phyloP scores from a whole-genome alignment of 805 yeast genomes.

The Kregervanrija delftensis region DNA sequence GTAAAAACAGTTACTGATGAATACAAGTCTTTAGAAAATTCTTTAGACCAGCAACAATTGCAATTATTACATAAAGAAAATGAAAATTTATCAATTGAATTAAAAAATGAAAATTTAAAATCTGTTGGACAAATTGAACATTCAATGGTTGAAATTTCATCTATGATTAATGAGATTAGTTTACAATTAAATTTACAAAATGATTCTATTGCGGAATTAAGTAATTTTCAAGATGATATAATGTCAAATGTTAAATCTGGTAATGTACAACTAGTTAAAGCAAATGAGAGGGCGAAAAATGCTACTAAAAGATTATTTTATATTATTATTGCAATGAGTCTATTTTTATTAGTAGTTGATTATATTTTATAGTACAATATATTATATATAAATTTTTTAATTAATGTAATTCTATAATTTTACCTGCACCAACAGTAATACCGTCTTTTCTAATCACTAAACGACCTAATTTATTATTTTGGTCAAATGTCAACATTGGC shows the following conservation, averaged over 20 bases:
- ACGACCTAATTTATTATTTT: constrained; percentile 52
- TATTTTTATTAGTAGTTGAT: constrained; percentile 50
- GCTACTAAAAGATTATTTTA: constrained; percentile 52
- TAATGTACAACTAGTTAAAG: constrained; percentile 60
- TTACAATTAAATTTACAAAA: constrained; percentile 69
- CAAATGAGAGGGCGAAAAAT: constrained; percentile 57
- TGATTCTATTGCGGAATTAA: constrained; percentile 54
- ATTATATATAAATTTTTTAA: background rate
- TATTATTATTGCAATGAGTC: constrained; percentile 48
- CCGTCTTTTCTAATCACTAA: constrained; percentile 68
- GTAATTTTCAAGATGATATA: constrained; percentile 63
- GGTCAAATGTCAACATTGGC: constrained; percentile 45
- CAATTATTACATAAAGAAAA: constrained; percentile 56
- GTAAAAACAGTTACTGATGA: constrained; percentile 24
- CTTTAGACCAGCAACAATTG: constrained; percentile 42
- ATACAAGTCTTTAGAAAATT: constrained; percentile 28
- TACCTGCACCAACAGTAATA: constrained; percentile 50
- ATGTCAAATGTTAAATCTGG: constrained; percentile 63
- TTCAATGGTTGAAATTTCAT: constrained; percentile 65
- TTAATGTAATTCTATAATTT: constrained; percentile 12
- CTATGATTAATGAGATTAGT: constrained; percentile 67
- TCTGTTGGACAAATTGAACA: constrained; percentile 55
- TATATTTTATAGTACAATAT: constrained; percentile 27
- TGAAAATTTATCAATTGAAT: constrained; percentile 40
- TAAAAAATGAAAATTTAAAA: constrained; percentile 53